Evolutionary conservation across 2,329 filamentous ascomycete species (phyloP).

Genomic region (Alternaria rosae): DNA sequence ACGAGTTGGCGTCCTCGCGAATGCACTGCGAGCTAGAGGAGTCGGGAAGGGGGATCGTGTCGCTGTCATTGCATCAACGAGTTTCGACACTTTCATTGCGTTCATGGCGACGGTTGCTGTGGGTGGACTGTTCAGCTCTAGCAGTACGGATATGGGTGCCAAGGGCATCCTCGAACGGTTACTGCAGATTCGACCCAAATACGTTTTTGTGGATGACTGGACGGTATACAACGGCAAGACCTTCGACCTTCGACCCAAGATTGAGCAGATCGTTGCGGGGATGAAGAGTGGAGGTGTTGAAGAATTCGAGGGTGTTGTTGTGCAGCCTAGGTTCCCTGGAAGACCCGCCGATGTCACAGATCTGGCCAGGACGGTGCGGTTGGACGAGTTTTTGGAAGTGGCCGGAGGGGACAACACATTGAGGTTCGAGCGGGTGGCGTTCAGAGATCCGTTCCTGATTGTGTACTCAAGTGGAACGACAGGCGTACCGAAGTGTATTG

Average conservation of each 20-base stretch:
- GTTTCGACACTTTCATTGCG: conserved; percentile 74
- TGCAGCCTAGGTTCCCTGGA: conserved; percentile 69
- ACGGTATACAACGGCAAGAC: conserved; percentile 81
- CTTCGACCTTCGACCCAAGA: conserved; percentile 75
- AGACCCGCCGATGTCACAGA: conserved; percentile 65
- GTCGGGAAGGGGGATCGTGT: conserved; percentile 76
- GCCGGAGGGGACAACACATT: conserved; percentile 52
- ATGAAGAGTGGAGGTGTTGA: conserved; percentile 64
- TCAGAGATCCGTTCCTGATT: conserved; percentile 78
- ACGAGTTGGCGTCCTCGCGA: conserved; percentile 66
- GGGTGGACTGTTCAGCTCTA: conserved; percentile 77
- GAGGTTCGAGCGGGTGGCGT: conserved; percentile 68
- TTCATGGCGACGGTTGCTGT: conserved; percentile 74
- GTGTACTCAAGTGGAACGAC: conserved; percentile 84
- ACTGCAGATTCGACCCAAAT: conserved; percentile 76
- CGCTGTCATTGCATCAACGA: conserved; percentile 77
- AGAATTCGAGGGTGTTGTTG: conserved; percentile 70
- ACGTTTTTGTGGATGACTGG: conserved; percentile 83
- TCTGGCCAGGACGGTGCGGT: conserved; percentile 58
- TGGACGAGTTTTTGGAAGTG: conserved; percentile 52
- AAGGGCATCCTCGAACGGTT: conserved; percentile 78
- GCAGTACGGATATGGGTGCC: conserved; percentile 83
- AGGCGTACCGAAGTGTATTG: conserved; percentile 83
- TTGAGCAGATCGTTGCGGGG: conserved; percentile 69
- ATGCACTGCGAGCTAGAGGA: conserved; percentile 71